Conservation (phyloP, 1,284 basidiomycete species). For the Heliocybe sulcata region DNA sequence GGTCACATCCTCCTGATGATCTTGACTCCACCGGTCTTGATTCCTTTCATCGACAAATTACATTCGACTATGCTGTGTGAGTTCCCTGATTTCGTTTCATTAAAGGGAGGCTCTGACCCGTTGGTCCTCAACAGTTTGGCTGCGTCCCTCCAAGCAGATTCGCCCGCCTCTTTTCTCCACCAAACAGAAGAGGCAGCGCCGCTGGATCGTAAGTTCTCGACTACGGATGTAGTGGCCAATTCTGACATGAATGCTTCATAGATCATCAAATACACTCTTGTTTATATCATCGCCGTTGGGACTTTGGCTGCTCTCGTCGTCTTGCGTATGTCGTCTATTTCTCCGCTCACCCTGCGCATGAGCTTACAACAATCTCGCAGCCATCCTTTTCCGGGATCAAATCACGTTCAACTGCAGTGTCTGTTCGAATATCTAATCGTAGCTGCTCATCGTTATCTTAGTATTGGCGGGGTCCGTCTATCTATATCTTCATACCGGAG, state of each 20-base stretch:
- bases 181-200: constrained; percentile 84
- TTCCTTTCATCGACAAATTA: constrained; percentile 82
- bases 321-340: constrained; percentile 49
- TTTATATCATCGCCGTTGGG: constrained; percentile 79
- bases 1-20: constrained; percentile 82
- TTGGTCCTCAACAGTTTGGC: constrained; percentile 55
- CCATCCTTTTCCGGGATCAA: constrained; percentile 61
- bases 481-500: constrained; percentile 1
- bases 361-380: constrained; percentile 25
- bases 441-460: constrained; percentile 8
- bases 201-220: constrained; percentile 71
- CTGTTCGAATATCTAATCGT: constrained; percentile 69
- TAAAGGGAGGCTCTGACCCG: constrained; percentile 10
- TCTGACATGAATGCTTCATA: constrained; percentile 18
- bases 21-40: constrained; percentile 76
- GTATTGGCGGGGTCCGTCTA: constrained; percentile 4
- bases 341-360: not conserved
- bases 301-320: constrained; percentile 78
- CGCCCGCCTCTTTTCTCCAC: constrained; percentile 92
- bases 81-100: constrained; percentile 21
- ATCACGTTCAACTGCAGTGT: constrained; percentile 65
- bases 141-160: constrained; percentile 89
- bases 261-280: constrained; percentile 76
- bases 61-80: constrained; percentile 88
- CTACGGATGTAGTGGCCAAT: not conserved